Conservation (phyloP, 1,139 yeast species). For the Yamadazyma triangularis region DNA sequence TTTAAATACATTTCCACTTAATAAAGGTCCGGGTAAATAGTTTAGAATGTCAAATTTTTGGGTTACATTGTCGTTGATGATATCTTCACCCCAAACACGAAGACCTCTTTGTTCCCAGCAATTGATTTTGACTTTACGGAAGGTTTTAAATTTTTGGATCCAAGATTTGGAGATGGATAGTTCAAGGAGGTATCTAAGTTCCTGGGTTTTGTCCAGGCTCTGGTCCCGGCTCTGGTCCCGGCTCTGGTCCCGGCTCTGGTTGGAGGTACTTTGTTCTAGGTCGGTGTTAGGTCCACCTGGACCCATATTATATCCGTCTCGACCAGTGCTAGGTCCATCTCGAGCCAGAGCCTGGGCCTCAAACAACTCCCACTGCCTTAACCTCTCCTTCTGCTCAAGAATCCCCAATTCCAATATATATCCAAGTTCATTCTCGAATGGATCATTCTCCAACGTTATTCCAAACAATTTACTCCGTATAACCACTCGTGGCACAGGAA, state of each 20-base stretch:
- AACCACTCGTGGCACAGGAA: conserved; percentile 27
- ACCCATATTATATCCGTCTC: neutral
- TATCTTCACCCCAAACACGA: conserved; percentile 35
- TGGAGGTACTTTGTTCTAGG: too few species aligned
- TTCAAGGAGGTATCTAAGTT: conserved; percentile 34
- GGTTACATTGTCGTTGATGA: conserved; percentile 23
- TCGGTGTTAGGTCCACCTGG: too few species aligned
- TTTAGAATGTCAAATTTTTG: conserved; percentile 34
- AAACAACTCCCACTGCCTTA: conserved; percentile 25
- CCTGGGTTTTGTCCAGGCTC: conserved; percentile 24
- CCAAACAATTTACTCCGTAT: conserved; percentile 32
- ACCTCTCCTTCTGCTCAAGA: conserved; percentile 32
- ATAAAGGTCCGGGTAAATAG: conserved; percentile 32
- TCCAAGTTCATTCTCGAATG: conserved; percentile 39
- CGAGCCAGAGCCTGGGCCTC: too few species aligned
- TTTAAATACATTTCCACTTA: conserved; percentile 26
- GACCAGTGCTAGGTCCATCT: neutral
- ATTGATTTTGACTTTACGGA: conserved; percentile 19
- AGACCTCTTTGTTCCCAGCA: conserved; percentile 24
- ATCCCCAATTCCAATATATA: conserved; percentile 36
- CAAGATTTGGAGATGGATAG: conserved; percentile 64
- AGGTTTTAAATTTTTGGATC: conserved; percentile 42
- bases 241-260: conserved; percentile 21
- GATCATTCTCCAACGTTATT: conserved; percentile 36
- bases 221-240: conserved; percentile 21